Base-by-base conservation (phyloP, 2,329 filamentous ascomycete genomes). In the Metarhizium album region DNA sequence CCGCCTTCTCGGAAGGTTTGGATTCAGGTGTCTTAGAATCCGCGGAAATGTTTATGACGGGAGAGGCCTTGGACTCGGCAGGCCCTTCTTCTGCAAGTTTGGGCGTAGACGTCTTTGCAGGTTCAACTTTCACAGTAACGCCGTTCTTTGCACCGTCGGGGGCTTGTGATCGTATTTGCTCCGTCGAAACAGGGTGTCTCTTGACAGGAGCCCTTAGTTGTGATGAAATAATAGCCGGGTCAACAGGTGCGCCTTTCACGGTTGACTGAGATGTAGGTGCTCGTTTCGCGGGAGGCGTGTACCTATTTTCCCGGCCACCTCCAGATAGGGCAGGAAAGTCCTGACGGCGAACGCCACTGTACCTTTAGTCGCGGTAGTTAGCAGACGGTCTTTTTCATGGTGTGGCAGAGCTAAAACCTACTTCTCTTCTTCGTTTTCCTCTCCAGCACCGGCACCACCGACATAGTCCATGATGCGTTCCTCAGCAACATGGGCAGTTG, bases 371-470 rank as follows among this genome's bases (percentile, higher is more conserved):
- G 20, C 14, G 23, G 35, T 4, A 52, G 51, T 66, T 51, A 63
- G 60, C 27, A 20, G 6, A 33, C 11, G 18, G 20, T 9, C 43
- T 42, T 14, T 31, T 27, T 16, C 20, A 45, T 23, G 16, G 16
- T 31, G n/a, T 4, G 16, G 13, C 7, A 42, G 42, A 38, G 1
- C 16, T 37, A 18, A 20, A 42, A 52, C 59, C 20, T 76, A 90
- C 82, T 93, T 96, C 64, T 94, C 90, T 70, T 98, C 93, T 68
- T 98, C 93, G 57, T 95, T 88, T 14, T 81, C 84, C 52, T 79
- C 82, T 48, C 83, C 82, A 48, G 85, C 79, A 38, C 80, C 76
- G 9, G 75, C 71, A 13, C 76, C 78, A n/a, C 76, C 73, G n/a
- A 80, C 73, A 57, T 73, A 79, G 57, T 85, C 80, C 77, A 81